phyloP scores from a whole-genome alignment of 2,329 filamentous ascomycete species.

The Fusarium oligoseptatum region DNA sequence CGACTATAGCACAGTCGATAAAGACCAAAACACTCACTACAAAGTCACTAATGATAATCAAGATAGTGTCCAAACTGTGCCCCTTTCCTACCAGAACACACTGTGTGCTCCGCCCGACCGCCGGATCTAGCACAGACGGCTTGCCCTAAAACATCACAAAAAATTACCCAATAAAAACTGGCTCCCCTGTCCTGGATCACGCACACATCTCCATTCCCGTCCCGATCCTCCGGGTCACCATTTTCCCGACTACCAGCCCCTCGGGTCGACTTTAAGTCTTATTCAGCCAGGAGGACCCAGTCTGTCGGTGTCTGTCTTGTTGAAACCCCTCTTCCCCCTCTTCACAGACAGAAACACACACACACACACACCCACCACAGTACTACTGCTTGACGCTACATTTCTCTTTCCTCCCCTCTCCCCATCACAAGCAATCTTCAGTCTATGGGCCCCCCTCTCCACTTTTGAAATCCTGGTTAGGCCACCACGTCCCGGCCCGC shows the following conservation, averaged over 20 bases:
- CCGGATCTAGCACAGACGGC: conserved; percentile 10
- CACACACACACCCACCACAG: neutral
- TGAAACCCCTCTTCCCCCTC: neutral
- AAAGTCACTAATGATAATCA: neutral
- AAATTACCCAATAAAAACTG: conserved; percentile 12
- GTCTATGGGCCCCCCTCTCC: neutral
- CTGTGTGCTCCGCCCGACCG: neutral
- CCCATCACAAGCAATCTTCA: neutral
- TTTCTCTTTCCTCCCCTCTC: neutral
- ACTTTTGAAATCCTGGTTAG: conserved; percentile 2
- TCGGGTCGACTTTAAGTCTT: neutral
- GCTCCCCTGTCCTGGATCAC: neutral
- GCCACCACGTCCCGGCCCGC: neutral
- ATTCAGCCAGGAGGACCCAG: neutral
- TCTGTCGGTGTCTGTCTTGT: conserved; percentile 2
- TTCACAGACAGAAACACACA: neutral
- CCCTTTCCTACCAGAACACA: neutral
- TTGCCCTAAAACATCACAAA: neutral
- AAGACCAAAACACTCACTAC: no score
- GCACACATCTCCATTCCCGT: neutral
- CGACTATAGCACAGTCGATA: no score
- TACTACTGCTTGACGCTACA: neutral
- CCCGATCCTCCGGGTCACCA: conserved; percentile 9
- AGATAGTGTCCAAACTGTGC: neutral
- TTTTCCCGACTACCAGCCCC: conserved; percentile 5